Conservation (phyloP, 305 asterid species). For the Stenogyne calaminthoides region DNA sequence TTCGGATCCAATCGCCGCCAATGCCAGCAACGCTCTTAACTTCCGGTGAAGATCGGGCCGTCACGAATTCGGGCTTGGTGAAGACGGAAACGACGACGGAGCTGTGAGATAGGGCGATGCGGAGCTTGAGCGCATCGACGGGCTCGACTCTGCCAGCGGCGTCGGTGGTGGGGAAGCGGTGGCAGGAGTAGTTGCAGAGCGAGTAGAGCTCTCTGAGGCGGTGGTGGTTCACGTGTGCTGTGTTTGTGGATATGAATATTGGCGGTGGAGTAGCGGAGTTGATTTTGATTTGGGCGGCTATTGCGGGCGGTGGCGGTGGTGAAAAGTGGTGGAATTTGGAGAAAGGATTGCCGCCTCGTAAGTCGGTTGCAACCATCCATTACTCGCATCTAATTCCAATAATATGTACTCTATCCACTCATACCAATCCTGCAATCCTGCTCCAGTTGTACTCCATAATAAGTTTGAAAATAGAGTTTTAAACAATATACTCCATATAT, state of each 20-base stretch:
- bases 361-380: constrained; percentile 66
- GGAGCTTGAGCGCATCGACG: constrained; percentile 60
- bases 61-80: constrained; percentile 46
- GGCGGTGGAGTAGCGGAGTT: constrained; percentile 48
- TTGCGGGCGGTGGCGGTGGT: constrained; percentile 33
- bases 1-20: constrained; percentile 66
- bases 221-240: constrained; percentile 43
- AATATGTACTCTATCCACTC: not conserved
- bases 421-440: no score
- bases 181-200: constrained; percentile 80
- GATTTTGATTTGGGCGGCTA: constrained; percentile 35
- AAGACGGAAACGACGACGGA: constrained; percentile 74
- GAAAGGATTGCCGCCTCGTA: constrained; percentile 50
- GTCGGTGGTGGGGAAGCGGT: constrained; percentile 72
- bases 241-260: constrained; percentile 62
- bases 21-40: constrained; percentile 35
- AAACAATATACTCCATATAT: no score
- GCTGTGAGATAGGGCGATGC: constrained; percentile 67
- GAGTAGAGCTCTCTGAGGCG: constrained; percentile 64
- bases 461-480: no score
- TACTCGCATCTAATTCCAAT: not conserved
- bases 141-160: constrained; percentile 62
- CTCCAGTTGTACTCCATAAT: no score
- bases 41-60: constrained; percentile 20
- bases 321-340: constrained; percentile 41